Evolutionary conservation across 441 rosid genomes (phyloP).

Genomic region (Populus hybrid): DNA sequence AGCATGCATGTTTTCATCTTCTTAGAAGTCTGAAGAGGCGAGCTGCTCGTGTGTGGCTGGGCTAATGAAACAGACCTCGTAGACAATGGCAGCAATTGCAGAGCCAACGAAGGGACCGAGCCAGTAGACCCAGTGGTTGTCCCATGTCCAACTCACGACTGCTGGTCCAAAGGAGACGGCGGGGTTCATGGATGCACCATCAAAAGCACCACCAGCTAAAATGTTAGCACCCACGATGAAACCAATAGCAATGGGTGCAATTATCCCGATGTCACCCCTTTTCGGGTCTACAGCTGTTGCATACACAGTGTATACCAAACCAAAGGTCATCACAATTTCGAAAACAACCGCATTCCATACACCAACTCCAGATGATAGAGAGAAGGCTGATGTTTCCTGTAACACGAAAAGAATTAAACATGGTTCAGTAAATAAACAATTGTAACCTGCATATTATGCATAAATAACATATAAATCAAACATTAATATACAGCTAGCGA

Average conservation of each 20-base stretch:
- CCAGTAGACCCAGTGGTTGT: constrained; percentile 90
- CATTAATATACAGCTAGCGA: too few relatives aligned
- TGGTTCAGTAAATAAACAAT: not conserved
- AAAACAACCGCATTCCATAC: constrained; percentile 69
- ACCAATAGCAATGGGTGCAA: constrained; percentile 86
- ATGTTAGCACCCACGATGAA: constrained; percentile 88
- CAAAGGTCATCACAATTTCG: constrained; percentile 90
- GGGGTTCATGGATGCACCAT: constrained; percentile 91
- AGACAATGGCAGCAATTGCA: constrained; percentile 66
- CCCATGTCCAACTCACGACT: constrained; percentile 80
- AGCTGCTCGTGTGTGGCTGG: constrained; percentile 48
- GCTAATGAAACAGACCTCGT: constrained; percentile 61
- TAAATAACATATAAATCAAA: too few relatives aligned
- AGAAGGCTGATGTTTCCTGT: constrained; percentile 60
- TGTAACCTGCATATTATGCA: not conserved
- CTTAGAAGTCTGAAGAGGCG: constrained; percentile 54
- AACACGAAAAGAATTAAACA: not conserved
- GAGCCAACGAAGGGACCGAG: constrained; percentile 76
- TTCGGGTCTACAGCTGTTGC: constrained; percentile 83
- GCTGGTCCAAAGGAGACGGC: constrained; percentile 88
- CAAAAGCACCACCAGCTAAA: constrained; percentile 80
- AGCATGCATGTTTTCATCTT: not conserved
- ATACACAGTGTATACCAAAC: constrained; percentile 76
- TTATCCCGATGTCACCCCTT: constrained; percentile 55
- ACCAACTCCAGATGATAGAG: constrained; percentile 64